Percentiles rank a stretch among this genome's conserved stretches.
Conservation (phyloP, 1,284 basidiomycete genomes). For the Sanghuangporus weigelae region DNA sequence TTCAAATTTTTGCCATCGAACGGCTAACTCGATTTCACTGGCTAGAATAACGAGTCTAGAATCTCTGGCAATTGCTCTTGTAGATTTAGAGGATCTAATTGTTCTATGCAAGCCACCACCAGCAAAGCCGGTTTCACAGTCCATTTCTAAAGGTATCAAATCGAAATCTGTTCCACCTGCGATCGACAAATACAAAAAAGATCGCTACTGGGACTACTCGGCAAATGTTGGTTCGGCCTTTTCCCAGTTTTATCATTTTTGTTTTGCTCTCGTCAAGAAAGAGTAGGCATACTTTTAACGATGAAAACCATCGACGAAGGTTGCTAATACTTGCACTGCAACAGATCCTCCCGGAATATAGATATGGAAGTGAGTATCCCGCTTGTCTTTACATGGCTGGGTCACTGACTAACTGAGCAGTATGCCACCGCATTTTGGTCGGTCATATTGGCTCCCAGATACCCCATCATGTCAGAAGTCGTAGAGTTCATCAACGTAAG, state of each 20-base stretch:
- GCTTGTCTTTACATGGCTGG: neutral
- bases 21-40: neutral
- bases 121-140: constrained; percentile 19
- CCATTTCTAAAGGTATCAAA: constrained; percentile 29
- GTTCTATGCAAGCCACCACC: constrained; percentile 41
- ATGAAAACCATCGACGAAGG: neutral
- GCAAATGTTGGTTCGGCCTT: constrained; percentile 49
- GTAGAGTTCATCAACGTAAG: constrained; percentile 59
- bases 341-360: constrained; percentile 62
- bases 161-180: constrained; percentile 27
- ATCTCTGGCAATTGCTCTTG: constrained; percentile 43
- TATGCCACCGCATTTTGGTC: constrained; percentile 70
- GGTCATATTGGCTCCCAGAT: constrained; percentile 58
- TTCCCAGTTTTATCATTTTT: constrained; percentile 59
- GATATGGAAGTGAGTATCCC: constrained; percentile 63
- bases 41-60: constrained; percentile 54
- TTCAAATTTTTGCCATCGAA: neutral
- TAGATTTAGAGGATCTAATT: constrained; percentile 59
- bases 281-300: constrained; percentile 30
- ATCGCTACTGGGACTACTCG: constrained; percentile 45
- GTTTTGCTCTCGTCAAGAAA: constrained; percentile 64
- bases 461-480: constrained; percentile 57
- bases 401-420: constrained; percentile 29
- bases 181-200: constrained; percentile 50
- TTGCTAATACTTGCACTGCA: neutral